Evolutionary conservation across 805 yeast genomes (phyloP), one percentile per base, ranked within the genome.

Genomic region (Starmerella bombicola): DNA sequence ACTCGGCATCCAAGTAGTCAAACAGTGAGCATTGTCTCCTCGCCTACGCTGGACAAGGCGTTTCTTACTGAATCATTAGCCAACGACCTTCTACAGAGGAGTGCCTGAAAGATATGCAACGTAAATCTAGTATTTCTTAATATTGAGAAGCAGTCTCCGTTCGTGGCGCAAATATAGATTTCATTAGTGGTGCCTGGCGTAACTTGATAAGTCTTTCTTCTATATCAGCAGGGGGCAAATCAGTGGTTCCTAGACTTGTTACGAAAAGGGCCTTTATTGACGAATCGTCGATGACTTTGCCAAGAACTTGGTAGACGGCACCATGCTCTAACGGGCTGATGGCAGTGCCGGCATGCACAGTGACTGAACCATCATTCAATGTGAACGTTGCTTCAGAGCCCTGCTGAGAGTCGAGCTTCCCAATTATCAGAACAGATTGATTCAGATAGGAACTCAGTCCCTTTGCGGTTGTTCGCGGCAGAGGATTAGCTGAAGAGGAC

Each of bases 291-390:
- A 53, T 38, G 8, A 60, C 64, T 22, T 52, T 48, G 13, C 64
- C 66, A 17, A 60, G 51, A 21, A 63, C 30, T 40, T 61, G 64
- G 49, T 58, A 63, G 30, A 45, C 56, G 6, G 48, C 49, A 16
- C 61, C 64, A 16, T 45, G 28, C 22, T 45, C 49, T 13, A 51
- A 34, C 12, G 42, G 54, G 20, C 32, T 47, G 17, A 51, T 37
- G 22, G 44, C 45, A 12, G 46, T 28, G 31, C 49, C 50, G 18
- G 48, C 37, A 30, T 43, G 46, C 9, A 58, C 60, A 8, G 47
- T 48, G 37, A 62, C 49, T 5, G 53, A 48, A n/a, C 67, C 66
- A 33, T 46, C 50, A 32, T 30, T 41, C 12, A 42, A 38, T 21
- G 18, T 13, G 22, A 47, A 35, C 7, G 41, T 43, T 21, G 61